A percentile compares a stretch with the other conserved stretches of the same genome.
phyloP scores from a whole-genome alignment of 345 rosid species.

The Eucalyptus sp. region DNA sequence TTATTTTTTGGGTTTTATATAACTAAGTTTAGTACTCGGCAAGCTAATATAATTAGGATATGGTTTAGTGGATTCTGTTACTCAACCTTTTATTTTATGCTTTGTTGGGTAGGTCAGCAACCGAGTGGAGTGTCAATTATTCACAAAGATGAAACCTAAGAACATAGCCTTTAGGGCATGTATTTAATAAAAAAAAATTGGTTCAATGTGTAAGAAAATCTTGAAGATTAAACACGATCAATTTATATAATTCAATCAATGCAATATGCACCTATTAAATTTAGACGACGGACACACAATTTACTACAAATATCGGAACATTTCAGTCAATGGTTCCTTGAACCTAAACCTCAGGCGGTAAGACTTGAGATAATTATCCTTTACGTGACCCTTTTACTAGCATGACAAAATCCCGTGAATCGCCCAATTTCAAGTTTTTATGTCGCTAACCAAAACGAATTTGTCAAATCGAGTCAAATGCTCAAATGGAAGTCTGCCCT shows the following conservation, averaged over 20 bases:
- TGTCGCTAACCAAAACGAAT: not conserved
- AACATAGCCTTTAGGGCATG: not conserved
- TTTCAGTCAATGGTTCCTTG: not conserved
- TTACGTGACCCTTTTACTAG: not conserved
- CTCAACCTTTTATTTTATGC: not conserved
- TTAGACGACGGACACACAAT: not conserved
- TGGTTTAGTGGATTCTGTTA: not conserved
- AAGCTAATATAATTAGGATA: not conserved
- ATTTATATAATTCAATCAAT: not conserved
- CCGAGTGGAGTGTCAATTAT: not conserved
- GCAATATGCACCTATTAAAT: not conserved
- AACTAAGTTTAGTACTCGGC: not conserved
- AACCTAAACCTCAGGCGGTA: not conserved
- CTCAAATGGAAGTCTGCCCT: not conserved
- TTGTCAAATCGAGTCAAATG: not conserved
- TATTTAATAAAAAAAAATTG: not conserved
- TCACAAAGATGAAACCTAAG: not conserved
- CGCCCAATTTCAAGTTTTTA: not conserved
- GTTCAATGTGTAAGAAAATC: not conserved
- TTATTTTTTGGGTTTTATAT: not conserved
- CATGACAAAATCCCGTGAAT: not conserved
- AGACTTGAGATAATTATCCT: not conserved
- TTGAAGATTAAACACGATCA: not conserved
- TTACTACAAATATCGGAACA: not conserved
- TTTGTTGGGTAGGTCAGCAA: not conserved